Conservation (phyloP, 2,329 filamentous ascomycete species). For the Plenodomus tracheiphilus region DNA sequence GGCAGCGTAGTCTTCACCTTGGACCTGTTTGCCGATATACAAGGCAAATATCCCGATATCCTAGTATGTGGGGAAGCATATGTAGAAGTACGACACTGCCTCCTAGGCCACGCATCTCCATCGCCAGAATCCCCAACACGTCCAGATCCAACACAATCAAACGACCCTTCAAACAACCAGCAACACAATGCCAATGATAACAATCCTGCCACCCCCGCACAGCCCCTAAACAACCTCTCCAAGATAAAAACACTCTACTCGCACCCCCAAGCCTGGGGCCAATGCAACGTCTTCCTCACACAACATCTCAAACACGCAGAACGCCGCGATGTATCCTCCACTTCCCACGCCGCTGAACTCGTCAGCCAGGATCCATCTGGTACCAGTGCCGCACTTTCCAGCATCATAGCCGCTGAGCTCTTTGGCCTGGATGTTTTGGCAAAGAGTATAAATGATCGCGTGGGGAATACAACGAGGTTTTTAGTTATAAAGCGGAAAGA, state of each 20-base stretch:
- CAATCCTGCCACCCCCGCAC: constrained; percentile 9
- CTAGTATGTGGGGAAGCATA: constrained; percentile 83
- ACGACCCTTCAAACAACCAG: not conserved
- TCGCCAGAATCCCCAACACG: not conserved
- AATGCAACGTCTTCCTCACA: constrained; percentile 77
- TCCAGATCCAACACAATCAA: not conserved
- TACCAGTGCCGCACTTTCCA: constrained; percentile 76
- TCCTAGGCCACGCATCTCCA: constrained; percentile 61
- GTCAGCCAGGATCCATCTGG: constrained; percentile 64
- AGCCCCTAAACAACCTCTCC: constrained; percentile 47
- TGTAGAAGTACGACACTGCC: constrained; percentile 83
- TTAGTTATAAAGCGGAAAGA: constrained; percentile 60
- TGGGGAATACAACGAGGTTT: constrained; percentile 80
- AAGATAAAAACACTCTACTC: constrained; percentile 80
- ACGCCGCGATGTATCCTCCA: constrained; percentile 81
- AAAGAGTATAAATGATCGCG: constrained; percentile 69
- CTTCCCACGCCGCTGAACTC: constrained; percentile 80
- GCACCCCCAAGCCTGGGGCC: constrained; percentile 93
- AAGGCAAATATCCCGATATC: constrained; percentile 66
- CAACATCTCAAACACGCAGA: constrained; percentile 73
- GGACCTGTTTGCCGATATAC: constrained; percentile 81
- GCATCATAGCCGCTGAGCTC: constrained; percentile 69
- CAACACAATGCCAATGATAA: constrained; percentile 1
- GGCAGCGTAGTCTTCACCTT: constrained; percentile 89
- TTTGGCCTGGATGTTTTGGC: constrained; percentile 72